Base-by-base conservation (phyloP, 352 stramenopile genomes). In the Phytophthora kernoviae region DNA sequence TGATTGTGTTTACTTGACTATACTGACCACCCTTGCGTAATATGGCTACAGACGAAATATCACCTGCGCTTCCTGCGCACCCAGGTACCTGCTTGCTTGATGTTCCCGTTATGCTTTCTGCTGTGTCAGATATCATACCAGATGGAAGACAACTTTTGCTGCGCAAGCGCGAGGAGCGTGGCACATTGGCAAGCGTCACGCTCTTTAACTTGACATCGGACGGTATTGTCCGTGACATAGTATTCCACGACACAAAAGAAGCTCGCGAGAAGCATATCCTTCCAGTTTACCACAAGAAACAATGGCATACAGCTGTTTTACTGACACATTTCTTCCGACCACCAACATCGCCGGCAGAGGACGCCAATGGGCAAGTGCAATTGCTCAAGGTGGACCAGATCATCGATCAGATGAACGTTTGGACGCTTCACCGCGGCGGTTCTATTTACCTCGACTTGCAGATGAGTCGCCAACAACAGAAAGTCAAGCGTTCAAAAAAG, bases 71-170 rank as follows among this genome's bases (percentile, higher is more conserved):
- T 87, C 47, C 58, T 96, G 53, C 87, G 87, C 17, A 89, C 76
- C 8, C 87, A 94, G 61, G 80, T 96, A 17, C 84, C 87, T 1
- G 83, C 82, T 0, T 81, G 65, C 33, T 64, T 96, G 52, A 90
- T 94, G 80, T 96, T 96, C 52, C 87, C 78, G 30, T 65, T 96
- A 11, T 82, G 91, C 44, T 87, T 93, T 49, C 54, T 94, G 49
- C 55, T 96, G 24, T 96, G 87, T 54, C 87, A 96, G 54, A 94
- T 96, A 32, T 93, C 87, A 15, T 96, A 96, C 44, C 85, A 96
- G 48, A 87, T 94, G 75, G 79, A 91, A 36, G 87, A 94, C 44
- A 93, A 93, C 37, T 90, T 91, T 62, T 88, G 30, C 66, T 96
- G 24, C 80, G 83, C 39, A 90, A 82, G 58, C 81, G 87, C 20